These are phyloP conservation scores for Microbotryum intermedium DNA, from an alignment of 1,284 basidiomycete genomes.

Conservation along the genomic window DNA sequence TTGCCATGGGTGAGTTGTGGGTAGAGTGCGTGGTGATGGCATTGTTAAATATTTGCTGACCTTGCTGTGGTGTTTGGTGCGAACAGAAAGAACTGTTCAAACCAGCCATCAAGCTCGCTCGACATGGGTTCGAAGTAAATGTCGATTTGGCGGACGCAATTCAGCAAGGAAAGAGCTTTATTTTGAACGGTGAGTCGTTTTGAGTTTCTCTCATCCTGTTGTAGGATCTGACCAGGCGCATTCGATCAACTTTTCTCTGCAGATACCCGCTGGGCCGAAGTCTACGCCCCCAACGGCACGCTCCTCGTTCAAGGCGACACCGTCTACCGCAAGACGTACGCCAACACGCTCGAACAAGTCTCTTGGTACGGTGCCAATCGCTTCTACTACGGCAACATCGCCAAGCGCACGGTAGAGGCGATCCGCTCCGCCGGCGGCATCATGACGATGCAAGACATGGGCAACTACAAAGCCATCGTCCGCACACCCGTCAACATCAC, in stretches of 20 bases:
- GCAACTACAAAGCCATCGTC: conserved; percentile 29
- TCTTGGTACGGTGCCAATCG: conserved; percentile 25
- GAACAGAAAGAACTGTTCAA: conserved; percentile 27
- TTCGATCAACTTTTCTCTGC: too few relatives aligned
- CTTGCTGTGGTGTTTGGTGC: too few relatives aligned
- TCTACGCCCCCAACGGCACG: conserved; percentile 36
- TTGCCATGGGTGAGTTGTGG: conserved; percentile 32
- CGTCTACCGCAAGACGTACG: conserved; percentile 32
- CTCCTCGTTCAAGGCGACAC: conserved; percentile 32
- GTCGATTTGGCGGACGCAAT: conserved; percentile 16
- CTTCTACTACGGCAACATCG: conserved; percentile 35
- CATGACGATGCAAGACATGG: conserved; percentile 33
- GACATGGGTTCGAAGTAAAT: conserved; percentile 35
- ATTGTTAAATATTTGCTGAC: too few relatives aligned
- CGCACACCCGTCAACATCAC: conserved; percentile 28
- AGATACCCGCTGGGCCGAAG: conserved; percentile 35
- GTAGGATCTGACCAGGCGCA: too few relatives aligned
- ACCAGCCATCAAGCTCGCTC: conserved; percentile 35
- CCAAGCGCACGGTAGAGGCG: conserved; percentile 30
- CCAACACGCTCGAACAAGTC: conserved; percentile 31
- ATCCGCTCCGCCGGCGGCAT: conserved; percentile 32
- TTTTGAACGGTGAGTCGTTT: conserved; percentile 20
- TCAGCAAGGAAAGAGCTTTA: conserved; percentile 27
- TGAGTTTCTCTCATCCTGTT: too few relatives aligned
- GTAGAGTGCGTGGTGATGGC: too few relatives aligned